Percentiles rank a stretch among this genome's conserved stretches.
Conservation (phyloP, 2,329 filamentous ascomycete species). For the Aspergillus sergii region DNA sequence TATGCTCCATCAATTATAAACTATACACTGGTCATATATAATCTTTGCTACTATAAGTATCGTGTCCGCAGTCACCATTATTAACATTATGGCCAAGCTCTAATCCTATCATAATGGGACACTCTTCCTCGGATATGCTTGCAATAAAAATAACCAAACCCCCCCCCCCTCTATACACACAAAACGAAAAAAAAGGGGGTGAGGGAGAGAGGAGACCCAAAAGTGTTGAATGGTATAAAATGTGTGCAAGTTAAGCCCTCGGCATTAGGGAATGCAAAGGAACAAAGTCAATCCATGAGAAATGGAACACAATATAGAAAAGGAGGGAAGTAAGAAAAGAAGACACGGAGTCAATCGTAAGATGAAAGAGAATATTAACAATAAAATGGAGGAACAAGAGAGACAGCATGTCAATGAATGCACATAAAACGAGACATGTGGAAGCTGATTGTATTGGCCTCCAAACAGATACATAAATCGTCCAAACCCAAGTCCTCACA, state of each 20-base stretch:
- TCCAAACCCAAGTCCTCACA: slow-evolving; percentile 10
- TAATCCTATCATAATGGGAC: not conserved
- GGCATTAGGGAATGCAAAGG: not conserved
- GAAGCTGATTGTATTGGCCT: not conserved
- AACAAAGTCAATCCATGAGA: not conserved
- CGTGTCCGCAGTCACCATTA: not conserved
- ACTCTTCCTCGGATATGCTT: not conserved
- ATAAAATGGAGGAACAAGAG: slow-evolving; percentile 5
- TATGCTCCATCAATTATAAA: not conserved
- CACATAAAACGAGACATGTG: not conserved
- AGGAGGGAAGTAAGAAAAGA: not conserved
- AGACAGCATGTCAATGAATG: not conserved
- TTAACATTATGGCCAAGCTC: not conserved
- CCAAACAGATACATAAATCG: slow-evolving; percentile 12
- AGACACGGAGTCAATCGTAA: not conserved
- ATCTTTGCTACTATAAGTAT: not conserved
- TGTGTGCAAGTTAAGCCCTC: not conserved
- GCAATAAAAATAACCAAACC: not conserved
- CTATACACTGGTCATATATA: not conserved
- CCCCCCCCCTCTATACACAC: no score
- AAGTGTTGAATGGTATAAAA: not conserved
- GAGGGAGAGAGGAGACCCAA: not conserved
- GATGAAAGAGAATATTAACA: slow-evolving; percentile 2
- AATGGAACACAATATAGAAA: not conserved
- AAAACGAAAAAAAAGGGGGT: no score